Conservation (phyloP, 2,329 filamentous ascomycete species). For the Claviceps digitariae region DNA sequence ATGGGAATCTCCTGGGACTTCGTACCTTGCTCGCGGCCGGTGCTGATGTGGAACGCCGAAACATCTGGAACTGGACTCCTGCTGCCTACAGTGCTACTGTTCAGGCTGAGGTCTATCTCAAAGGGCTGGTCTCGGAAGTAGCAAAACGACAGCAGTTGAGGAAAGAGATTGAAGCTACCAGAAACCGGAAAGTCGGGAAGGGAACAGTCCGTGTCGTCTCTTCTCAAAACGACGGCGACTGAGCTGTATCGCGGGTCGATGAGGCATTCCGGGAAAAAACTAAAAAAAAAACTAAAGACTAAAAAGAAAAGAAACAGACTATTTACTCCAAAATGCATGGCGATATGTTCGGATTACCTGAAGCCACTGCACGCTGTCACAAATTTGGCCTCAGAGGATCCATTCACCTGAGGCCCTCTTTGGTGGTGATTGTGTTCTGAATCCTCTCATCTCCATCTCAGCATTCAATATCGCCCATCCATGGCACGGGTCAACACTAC, state of each 20-base stretch:
- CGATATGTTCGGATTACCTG: no score
- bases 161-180: slow-evolving; percentile 28
- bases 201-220: slow-evolving; percentile 32
- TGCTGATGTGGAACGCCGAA: slow-evolving; percentile 58
- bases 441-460: not conserved
- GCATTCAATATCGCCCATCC: not conserved
- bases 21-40: slow-evolving; percentile 66
- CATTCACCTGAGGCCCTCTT: not conserved
- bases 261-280: no score
- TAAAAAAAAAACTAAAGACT: no score
- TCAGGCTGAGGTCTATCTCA: slow-evolving; percentile 74
- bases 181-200: slow-evolving; percentile 28
- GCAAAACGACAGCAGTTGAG: slow-evolving; percentile 37
- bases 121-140: slow-evolving; percentile 58
- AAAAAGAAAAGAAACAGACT: no score
- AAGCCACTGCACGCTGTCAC: not conserved
- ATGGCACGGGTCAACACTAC: not conserved
- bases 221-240: slow-evolving; percentile 22
- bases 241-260: slow-evolving; percentile 11
- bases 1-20: slow-evolving; percentile 65
- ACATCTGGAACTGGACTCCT: slow-evolving; percentile 69
- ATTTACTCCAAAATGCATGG: no score
- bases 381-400: not conserved
- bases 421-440: not conserved
- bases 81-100: slow-evolving; percentile 72